These are phyloP conservation scores for Coemansia erecta DNA, from an alignment of 192 early-diverging fungal genomes.

Conservation along the genomic window DNA sequence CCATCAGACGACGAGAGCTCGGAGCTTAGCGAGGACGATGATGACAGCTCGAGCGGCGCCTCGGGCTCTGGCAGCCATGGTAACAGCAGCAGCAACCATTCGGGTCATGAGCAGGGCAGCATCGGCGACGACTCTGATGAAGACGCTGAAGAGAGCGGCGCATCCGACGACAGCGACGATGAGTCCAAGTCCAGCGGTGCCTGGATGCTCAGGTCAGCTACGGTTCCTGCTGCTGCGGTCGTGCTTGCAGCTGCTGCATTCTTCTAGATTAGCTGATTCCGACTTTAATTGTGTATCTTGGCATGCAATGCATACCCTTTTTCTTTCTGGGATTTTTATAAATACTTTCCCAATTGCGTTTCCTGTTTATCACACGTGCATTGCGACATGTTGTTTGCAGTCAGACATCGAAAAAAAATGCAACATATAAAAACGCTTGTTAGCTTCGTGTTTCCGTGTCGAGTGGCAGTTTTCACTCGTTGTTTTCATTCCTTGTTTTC, in stretches of 20 bases:
- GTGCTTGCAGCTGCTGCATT: slow-evolving; percentile 17
- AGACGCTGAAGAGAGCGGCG: slow-evolving; percentile 1
- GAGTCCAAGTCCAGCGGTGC: slow-evolving; percentile 14
- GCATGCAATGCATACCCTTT: neutral
- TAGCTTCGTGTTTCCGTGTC: too few relatives aligned
- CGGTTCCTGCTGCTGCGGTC: slow-evolving; percentile 17
- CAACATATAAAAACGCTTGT: neutral
- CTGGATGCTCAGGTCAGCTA: slow-evolving; percentile 3
- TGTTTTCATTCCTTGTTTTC: neutral
- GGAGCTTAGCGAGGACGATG: slow-evolving; percentile 2
- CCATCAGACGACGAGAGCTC: slow-evolving; percentile 4
- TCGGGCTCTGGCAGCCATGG: neutral
- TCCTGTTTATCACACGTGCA: neutral
- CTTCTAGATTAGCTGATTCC: slow-evolving; percentile 7
- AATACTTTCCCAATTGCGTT: neutral
- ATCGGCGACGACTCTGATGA: slow-evolving; percentile 6
- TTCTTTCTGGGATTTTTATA: neutral
- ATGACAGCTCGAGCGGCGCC: neutral
- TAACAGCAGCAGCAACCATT: neutral
- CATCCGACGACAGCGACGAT: neutral
- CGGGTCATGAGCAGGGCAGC: slow-evolving; percentile 8
- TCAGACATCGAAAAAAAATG: neutral
- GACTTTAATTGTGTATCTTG: neutral
- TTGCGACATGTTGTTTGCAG: neutral
- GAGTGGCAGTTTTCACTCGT: too few relatives aligned